Evolutionary conservation across 2,329 filamentous ascomycete genomes (phyloP).

Genomic region (Calycina herbarum): DNA sequence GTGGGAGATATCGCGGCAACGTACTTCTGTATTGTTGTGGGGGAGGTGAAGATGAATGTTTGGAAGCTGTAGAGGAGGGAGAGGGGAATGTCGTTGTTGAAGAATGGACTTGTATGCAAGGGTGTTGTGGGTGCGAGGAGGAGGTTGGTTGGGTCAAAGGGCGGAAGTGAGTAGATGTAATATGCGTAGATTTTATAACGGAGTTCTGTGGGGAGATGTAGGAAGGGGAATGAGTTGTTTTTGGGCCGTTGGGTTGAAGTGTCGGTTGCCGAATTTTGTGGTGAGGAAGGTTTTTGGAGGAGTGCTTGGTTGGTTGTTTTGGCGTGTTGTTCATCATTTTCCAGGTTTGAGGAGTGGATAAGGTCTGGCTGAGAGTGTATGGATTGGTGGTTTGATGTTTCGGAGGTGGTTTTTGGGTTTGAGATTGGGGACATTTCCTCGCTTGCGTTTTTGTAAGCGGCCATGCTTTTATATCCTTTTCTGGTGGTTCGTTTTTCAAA

Average conservation of each 20-base stretch:
- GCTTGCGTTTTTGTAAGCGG: too few relatives aligned
- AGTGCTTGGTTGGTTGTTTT: not conserved
- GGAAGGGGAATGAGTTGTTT: not conserved
- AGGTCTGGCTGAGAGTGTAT: not conserved
- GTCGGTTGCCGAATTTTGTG: not conserved
- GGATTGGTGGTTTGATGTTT: not conserved
- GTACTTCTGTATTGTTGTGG: not conserved
- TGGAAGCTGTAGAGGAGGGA: not conserved
- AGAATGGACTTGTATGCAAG: slow-evolving; percentile 4
- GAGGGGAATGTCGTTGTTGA: not conserved
- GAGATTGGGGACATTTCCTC: too few relatives aligned
- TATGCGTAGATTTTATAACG: slow-evolving; percentile 16
- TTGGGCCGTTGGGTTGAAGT: not conserved
- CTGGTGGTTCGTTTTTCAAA: not conserved
- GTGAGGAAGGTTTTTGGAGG: not conserved
- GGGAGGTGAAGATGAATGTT: slow-evolving; percentile 4
- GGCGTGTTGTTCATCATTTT: not conserved
- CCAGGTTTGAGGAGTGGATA: not conserved
- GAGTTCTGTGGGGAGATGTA: slow-evolving; percentile 4
- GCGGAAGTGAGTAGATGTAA: slow-evolving; percentile 15
- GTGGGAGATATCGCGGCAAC: too few relatives aligned
- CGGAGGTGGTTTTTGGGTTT: not conserved
- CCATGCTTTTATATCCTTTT: not conserved
- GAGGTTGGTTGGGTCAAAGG: not conserved
- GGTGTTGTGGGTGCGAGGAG: not conserved